These are phyloP conservation scores for Cladosporium sp. DNA, from an alignment of 2,329 filamentous ascomycete genomes.

Conservation along the genomic window DNA sequence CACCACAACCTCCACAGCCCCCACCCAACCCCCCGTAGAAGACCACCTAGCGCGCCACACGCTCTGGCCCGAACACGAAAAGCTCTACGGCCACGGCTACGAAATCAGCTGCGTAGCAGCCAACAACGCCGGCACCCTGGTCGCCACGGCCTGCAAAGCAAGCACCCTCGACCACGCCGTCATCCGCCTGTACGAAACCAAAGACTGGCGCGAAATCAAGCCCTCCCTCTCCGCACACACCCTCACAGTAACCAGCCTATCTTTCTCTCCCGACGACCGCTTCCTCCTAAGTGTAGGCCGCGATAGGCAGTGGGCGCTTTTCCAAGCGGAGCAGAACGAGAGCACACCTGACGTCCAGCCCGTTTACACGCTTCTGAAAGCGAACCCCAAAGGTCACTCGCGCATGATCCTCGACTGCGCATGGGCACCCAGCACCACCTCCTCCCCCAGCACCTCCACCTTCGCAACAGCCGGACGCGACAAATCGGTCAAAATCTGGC, in stretches of 20 bases:
- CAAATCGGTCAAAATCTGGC: slow-evolving; percentile 67
- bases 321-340: slow-evolving; percentile 39
- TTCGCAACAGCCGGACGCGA: slow-evolving; percentile 92
- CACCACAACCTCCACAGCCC: slow-evolving; percentile 41
- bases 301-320: slow-evolving; percentile 88
- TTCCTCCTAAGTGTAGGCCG: slow-evolving; percentile 83
- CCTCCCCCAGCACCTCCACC: slow-evolving; percentile 27
- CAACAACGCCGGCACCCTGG: slow-evolving; percentile 65
- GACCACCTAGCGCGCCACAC: slow-evolving; percentile 86
- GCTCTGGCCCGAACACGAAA: slow-evolving; percentile 92
- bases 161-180: slow-evolving; percentile 92
- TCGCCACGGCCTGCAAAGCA: slow-evolving; percentile 90
- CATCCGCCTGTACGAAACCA: slow-evolving; percentile 83
- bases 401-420: slow-evolving; percentile 87
- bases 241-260: slow-evolving; percentile 75
- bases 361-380: slow-evolving; percentile 54
- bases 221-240: slow-evolving; percentile 80
- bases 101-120: slow-evolving; percentile 86
- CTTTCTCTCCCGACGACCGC: slow-evolving; percentile 70
- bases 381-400: slow-evolving; percentile 79
- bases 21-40: slow-evolving; percentile 74
- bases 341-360: not conserved
- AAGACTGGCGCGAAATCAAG: slow-evolving; percentile 78
- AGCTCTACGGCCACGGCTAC: slow-evolving; percentile 96
- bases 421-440: slow-evolving; percentile 59